These are phyloP conservation scores for Ambrosia trifida DNA, from an alignment of 129 eudicot species.

Conservation along the genomic window DNA sequence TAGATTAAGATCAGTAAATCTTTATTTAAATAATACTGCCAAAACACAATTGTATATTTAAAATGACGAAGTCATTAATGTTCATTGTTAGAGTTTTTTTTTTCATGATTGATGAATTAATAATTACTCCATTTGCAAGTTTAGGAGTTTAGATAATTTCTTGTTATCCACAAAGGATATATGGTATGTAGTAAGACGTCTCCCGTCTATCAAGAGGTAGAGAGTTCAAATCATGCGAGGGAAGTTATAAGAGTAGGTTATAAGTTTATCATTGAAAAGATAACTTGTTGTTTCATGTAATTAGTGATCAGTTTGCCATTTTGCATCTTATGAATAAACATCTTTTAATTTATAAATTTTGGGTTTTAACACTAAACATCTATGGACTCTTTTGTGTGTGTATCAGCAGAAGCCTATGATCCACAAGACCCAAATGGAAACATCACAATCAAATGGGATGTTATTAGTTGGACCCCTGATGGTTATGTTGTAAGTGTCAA, in stretches of 20 bases:
- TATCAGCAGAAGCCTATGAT: constrained; percentile 83
- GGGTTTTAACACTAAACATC: not conserved
- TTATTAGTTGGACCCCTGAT: constrained; percentile 88
- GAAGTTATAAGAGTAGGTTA: no score
- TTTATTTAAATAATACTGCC: not conserved
- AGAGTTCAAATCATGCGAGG: no score
- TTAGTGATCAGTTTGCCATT: not conserved
- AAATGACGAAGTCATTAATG: not conserved
- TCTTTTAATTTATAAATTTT: not conserved
- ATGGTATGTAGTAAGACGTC: no score
- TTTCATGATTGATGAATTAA: not conserved
- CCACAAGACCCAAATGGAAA: constrained; percentile 90
- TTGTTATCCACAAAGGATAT: no score
- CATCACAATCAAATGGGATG: constrained; percentile 91
- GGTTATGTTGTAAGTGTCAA: constrained; percentile 82
- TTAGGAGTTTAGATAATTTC: no score
- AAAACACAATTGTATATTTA: no score
- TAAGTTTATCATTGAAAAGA: no score
- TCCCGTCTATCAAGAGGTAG: no score
- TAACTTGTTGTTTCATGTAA: not conserved
- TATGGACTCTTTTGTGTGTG: constrained; percentile 17
- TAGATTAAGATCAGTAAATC: constrained; percentile 24
- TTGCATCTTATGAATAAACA: not conserved
- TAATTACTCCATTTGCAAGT: no score
- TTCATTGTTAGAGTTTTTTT: not conserved